A percentile compares a stretch with the other conserved stretches of the same genome.
Conservation (phyloP, 2,329 filamentous ascomycete species). For the Xylaria sp. region DNA sequence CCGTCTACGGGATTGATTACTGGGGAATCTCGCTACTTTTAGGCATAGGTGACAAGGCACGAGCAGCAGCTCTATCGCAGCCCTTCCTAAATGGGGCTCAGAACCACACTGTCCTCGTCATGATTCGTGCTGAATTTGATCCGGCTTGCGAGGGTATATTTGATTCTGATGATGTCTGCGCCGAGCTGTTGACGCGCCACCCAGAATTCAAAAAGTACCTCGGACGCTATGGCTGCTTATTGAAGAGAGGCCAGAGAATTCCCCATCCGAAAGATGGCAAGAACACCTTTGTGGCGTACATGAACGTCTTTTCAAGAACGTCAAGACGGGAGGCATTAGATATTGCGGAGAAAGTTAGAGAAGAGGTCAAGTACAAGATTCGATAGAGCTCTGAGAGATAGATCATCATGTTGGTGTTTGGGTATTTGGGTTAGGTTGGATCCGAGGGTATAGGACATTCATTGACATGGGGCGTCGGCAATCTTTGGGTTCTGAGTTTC, state of each 20-base stretch:
- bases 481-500: slow-evolving; percentile 8
- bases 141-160: slow-evolving; percentile 44
- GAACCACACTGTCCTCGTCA: slow-evolving; percentile 43
- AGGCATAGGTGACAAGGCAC: slow-evolving; percentile 39
- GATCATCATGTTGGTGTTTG: not conserved
- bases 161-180: slow-evolving; percentile 48
- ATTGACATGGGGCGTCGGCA: not conserved
- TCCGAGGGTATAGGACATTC: not conserved
- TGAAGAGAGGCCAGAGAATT: slow-evolving; percentile 45
- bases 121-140: slow-evolving; percentile 46
- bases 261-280: slow-evolving; percentile 43
- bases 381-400: slow-evolving; percentile 24
- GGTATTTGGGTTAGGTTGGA: not conserved
- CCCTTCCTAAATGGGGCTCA: slow-evolving; percentile 43
- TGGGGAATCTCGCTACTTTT: slow-evolving; percentile 44
- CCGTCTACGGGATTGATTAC: slow-evolving; percentile 47
- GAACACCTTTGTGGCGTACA: slow-evolving; percentile 47
- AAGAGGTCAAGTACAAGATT: slow-evolving; percentile 42
- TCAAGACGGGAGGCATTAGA: slow-evolving; percentile 43
- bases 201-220: slow-evolving; percentile 44
- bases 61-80: slow-evolving; percentile 40
- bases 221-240: slow-evolving; percentile 42
- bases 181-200: slow-evolving; percentile 42
- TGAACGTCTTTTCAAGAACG: slow-evolving; percentile 45
- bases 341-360: slow-evolving; percentile 40